A percentile compares a stretch with the other conserved stretches of the same genome.
These are phyloP conservation scores for Verticillium dahliae DNA, from an alignment of 2,329 filamentous ascomycete species.

Conservation along the genomic window DNA sequence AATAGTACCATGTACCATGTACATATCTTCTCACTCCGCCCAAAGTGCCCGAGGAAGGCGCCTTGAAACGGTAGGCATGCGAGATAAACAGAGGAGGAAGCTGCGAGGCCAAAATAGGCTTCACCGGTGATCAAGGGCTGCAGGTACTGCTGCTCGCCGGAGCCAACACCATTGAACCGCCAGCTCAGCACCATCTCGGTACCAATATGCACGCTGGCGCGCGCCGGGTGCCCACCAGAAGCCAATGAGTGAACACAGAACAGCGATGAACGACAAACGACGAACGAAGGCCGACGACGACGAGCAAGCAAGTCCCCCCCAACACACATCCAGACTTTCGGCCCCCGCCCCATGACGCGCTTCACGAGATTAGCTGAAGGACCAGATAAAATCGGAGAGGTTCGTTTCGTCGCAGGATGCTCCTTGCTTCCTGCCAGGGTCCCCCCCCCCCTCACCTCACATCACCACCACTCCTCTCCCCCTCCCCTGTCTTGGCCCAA, in stretches of 20 bases:
- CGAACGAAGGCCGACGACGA: no score
- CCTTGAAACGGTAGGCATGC: background rate
- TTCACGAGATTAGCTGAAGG: background rate
- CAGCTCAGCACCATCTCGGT: background rate
- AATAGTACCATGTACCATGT: no score
- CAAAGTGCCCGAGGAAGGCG: no score
- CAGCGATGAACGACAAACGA: no score
- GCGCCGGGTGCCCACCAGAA: background rate
- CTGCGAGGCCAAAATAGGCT: background rate
- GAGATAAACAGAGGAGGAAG: background rate
- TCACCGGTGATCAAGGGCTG: background rate
- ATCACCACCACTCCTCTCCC: background rate
- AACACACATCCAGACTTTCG: background rate
- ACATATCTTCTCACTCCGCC: no score
- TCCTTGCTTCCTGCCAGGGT: conserved; percentile 2
- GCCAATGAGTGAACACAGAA: no score
- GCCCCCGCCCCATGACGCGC: background rate
- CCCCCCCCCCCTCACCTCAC: background rate
- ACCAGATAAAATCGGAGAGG: conserved; percentile 3
- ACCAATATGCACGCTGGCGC: background rate
- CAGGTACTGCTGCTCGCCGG: background rate
- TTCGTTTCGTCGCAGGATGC: conserved; percentile 11
- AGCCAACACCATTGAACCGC: background rate
- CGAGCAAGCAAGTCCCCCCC: no score
- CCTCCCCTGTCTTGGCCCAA: background rate